Base-by-base conservation (phyloP, 1,284 basidiomycete genomes). In the Puccinia brachypodii region DNA sequence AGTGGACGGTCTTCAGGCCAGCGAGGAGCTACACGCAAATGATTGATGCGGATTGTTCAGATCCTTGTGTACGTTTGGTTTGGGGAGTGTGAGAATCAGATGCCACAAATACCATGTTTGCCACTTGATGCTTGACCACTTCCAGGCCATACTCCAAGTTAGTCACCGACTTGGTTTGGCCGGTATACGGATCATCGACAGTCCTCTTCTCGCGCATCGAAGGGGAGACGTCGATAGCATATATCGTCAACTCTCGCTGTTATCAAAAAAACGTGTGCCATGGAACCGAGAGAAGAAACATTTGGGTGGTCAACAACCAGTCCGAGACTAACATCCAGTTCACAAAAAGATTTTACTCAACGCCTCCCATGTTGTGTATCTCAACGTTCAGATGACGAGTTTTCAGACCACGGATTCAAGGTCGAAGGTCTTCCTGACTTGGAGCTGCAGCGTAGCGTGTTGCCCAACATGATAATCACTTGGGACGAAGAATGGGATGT, bases 1-100 rank as follows among this genome's bases (percentile, higher is more conserved):
- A 80, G 56, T 80, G 77, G 31, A 69, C 77, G 16, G 77, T 80
- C 25, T 80, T 80, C 36, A 80, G 40, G n/a, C 66, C 77, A 60
- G 50, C 50, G n/a, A 80, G 66, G 22, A 80, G 58, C 77, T 80
- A 36, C 40, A 38, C 22, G 3, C 38, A 74, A 42, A 42, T 22
- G 13, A 64, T 33, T 3, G 8, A 71, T 4, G 33, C 31, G 42
- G 0, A 47, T 47, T 11, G 31, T 16, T 14, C 31, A 47, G 6
- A 11, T 50, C 47, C 11, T 11, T 50, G 47, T n/a, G n/a, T n/a
- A n/a, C n/a, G 47, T 22, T 11, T 22, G 22, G 47, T 11, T 50
- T 50, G 47, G 47, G 22, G 47, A 11, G 11, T 50, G 47, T 22
- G 11, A 11, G 11, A 22, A 11, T 50, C 47, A 42, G 28, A 40